phyloP scores from a whole-genome alignment of 2,329 filamentous ascomycete genomes.

The Diaporthe nobilis region DNA sequence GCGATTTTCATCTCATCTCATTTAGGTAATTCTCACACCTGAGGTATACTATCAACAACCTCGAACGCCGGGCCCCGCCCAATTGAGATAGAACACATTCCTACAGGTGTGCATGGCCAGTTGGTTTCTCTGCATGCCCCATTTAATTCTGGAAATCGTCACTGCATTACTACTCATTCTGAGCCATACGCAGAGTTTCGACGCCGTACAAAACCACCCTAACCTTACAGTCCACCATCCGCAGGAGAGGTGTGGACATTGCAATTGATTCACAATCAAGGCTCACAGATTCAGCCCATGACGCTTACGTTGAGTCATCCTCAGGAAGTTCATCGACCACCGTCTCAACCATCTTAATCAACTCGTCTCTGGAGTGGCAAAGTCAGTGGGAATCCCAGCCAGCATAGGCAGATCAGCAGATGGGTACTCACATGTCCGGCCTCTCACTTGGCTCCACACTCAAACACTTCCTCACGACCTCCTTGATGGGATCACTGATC shows the following conservation, averaged over 20 bases:
- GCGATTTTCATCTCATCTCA: conserved; percentile 5
- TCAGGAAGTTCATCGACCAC: conserved; percentile 78
- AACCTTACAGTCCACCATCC: neutral
- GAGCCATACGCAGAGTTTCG: neutral
- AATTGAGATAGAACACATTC: neutral
- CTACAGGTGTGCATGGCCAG: neutral
- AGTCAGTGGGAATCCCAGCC: conserved; percentile 6
- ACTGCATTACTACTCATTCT: conserved; percentile 27
- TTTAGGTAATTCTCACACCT: conserved; percentile 1
- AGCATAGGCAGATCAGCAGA: neutral
- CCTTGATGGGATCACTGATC: conserved; percentile 87
- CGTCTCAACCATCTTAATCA: conserved; percentile 83
- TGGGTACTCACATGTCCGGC: conserved; percentile 74
- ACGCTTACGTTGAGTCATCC: conserved; percentile 54
- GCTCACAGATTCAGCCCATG: neutral
- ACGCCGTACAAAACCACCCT: neutral
- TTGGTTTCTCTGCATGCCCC: neutral
- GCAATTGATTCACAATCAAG: conserved; percentile 1
- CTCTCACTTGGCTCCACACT: conserved; percentile 88
- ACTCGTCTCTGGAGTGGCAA: conserved; percentile 66
- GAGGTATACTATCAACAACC: neutral
- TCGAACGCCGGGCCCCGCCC: neutral
- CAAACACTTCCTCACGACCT: conserved; percentile 89
- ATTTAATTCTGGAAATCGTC: neutral
- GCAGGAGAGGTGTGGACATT: neutral